A percentile compares a stretch with the other conserved stretches of the same genome.
phyloP scores from a whole-genome alignment of 2,329 filamentous ascomycete species.

The Aureobasidium sp. region DNA sequence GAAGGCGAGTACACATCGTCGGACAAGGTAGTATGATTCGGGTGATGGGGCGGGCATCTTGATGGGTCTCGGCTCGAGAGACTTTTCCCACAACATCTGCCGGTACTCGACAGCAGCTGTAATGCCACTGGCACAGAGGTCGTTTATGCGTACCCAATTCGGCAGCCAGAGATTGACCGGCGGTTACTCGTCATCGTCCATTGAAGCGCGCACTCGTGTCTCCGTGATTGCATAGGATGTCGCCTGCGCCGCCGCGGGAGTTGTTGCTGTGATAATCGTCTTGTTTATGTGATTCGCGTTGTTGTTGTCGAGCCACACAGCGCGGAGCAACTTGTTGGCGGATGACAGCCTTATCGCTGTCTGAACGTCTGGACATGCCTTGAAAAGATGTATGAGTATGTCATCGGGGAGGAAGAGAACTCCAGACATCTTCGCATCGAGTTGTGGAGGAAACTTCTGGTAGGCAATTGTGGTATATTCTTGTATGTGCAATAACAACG shows the following conservation, averaged over 20 bases:
- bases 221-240: background rate
- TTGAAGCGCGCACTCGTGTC: background rate
- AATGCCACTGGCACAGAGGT: background rate
- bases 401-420: background rate
- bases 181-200: background rate
- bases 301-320: background rate
- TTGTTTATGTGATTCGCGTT: background rate
- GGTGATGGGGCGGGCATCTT: background rate
- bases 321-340: background rate
- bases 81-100: background rate
- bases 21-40: background rate
- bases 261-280: background rate
- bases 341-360: background rate
- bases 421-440: too few species aligned
- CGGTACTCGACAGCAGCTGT: background rate
- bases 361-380: background rate
- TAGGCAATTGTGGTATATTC: too few species aligned
- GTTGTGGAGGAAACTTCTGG: too few species aligned
- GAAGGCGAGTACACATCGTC: background rate
- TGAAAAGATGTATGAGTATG: background rate
- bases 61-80: background rate
- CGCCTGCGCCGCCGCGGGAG: background rate
- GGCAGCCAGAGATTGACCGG: background rate
- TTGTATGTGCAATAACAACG: too few species aligned
- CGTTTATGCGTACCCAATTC: background rate